Evolutionary conservation across 257 asterid genomes (phyloP).

Genomic region (Cruciata laevipes): DNA sequence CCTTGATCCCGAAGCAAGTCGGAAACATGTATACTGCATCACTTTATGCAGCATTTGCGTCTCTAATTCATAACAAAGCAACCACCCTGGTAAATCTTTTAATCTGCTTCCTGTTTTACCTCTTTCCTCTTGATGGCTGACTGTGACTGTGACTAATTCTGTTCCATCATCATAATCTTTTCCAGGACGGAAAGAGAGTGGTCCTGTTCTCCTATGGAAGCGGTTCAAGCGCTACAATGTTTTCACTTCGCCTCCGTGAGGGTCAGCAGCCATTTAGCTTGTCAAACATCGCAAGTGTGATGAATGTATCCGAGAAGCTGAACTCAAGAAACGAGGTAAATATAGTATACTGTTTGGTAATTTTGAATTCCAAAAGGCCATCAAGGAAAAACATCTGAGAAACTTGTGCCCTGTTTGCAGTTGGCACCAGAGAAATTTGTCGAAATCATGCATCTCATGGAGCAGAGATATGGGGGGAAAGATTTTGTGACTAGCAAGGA

Average conservation of each 20-base stretch:
- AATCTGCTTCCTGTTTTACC: background rate
- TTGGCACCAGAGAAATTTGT: slow-evolving; percentile 76
- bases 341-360: background rate
- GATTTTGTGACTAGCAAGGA: slow-evolving; percentile 77
- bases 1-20: slow-evolving; percentile 89
- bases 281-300: slow-evolving; percentile 61
- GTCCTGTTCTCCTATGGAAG: slow-evolving; percentile 89
- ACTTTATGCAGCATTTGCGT: slow-evolving; percentile 90
- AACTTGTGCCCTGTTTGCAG: slow-evolving; percentile 33
- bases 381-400: background rate
- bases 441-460: slow-evolving; percentile 82
- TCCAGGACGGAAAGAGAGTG: slow-evolving; percentile 85
- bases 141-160: background rate
- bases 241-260: slow-evolving; percentile 69
- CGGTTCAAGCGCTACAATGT: slow-evolving; percentile 84
- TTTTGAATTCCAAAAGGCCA: background rate
- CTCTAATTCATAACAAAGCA: slow-evolving; percentile 73
- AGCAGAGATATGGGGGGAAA: slow-evolving; percentile 91
- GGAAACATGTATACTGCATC: slow-evolving; percentile 99
- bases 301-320: slow-evolving; percentile 77
- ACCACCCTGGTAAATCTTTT: slow-evolving; percentile 58
- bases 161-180: background rate
- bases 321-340: slow-evolving; percentile 80
- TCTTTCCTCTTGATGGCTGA: background rate
- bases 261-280: slow-evolving; percentile 80